Base-by-base conservation (phyloP, 148 eudicot genomes). In the Rheum nobile region DNA sequence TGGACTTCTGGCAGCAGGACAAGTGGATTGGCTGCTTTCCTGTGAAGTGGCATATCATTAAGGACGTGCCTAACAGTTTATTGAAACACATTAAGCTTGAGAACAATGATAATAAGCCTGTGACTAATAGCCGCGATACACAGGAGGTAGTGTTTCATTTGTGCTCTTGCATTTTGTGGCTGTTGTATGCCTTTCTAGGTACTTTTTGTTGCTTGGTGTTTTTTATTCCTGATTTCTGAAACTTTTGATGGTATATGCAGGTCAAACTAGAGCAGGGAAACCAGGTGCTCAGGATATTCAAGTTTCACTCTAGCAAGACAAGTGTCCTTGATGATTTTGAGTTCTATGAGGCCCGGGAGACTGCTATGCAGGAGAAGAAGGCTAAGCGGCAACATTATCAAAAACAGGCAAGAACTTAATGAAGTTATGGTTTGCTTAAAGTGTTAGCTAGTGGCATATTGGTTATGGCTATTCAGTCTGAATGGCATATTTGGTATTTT, bases 1-100 rank as follows among this genome's bases (percentile, higher is more conserved):
- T 84, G 83, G 84, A 84, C 72, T 84, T 81, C 67, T 84, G 87
- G 87, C 87, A 84, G 71, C 87, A 84, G 71, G 87, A 84, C 77
- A 84, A 84, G 82, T 84, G 87, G 87, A 81, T 83, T 9, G 87
- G 87, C 6, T 81, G 82, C 81, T 81, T 84, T 73, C 81, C 87
- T 48, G 79, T 84, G 24, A 84, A 84, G 84, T 84, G 87, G 87
- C 87, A 84, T 77, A 84, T 84, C n/a, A 76, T 84, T 32, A 84
- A 81, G 81, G 87, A 84, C 73, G 79, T 84, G 7, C 87, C 87
- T 12, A 84, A 84, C 41, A 81, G 78, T 77, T 77, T 84, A 72
- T 77, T 84, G 83, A 84, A 84, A 73, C 83, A 81, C 71, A 84
- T 84, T 21, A 84, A 81, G 2, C 84, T 84, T 67, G 84, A 84